Base-by-base conservation (phyloP, 2,329 filamentous ascomycete genomes). In the Clarireedia monteithiana region DNA sequence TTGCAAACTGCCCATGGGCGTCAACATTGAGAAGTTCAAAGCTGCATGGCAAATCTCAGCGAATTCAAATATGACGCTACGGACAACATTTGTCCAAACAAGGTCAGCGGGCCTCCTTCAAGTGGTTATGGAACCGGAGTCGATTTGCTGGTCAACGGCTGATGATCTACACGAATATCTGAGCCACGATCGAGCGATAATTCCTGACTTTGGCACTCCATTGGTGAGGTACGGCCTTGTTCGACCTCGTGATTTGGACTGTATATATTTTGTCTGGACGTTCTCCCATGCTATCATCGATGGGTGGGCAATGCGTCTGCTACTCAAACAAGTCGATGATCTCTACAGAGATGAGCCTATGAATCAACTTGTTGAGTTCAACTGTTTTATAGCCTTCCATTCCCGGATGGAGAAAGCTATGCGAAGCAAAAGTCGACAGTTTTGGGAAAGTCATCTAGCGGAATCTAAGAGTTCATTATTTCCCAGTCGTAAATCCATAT, bases 211-310 rank as follows among this genome's bases (percentile, higher is more conserved):
- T 44, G 55, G 46, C 61, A 57, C 56, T 56, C 59, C 15, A 56
- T 61, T 45, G 42, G 63, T 42, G 44, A 26, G 50, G 45, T 53
- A 53, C 40, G 40, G 50, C 20, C 26, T 53, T 12, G 24, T 53
- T 12, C 12, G 44, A 39, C 9, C 52, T 36, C 10, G 3, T 26
- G 17, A 51, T 9, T 54, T 53, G 38, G 46, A 67, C 27, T 50
- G 50, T 24, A 69, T 47, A 12, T 67, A 72, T 60, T 79, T 81
- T 56, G 73, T 80, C 17, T 67, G 78, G 58, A 77, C 76, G 1
- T 77, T 80, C 69, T 78, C 82, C 59, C 79, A 82, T 61, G 76
- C 75, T 4, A 63, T 81, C 0, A 82, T 81, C 57, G 79, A 82
- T 52, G 79, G 78, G 17, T 81, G 78, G 78, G 75, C 73, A 0